These are phyloP conservation scores for Pyrrhoderma noxium DNA, from an alignment of 1,284 basidiomycete species.

Conservation along the genomic window DNA sequence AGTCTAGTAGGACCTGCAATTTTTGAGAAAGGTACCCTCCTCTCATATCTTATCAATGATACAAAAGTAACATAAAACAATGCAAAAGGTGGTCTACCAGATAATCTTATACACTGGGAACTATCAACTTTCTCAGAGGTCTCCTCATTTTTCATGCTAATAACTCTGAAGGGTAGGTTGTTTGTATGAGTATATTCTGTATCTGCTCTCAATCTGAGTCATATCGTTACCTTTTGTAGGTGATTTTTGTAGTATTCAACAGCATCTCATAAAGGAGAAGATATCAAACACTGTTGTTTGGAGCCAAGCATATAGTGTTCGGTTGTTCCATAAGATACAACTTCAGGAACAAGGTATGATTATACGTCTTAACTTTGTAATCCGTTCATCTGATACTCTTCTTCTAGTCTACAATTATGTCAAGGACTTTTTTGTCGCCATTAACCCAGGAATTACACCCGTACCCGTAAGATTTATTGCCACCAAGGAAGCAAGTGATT, in stretches of 20 bases:
- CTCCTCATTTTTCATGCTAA: conserved; percentile 15
- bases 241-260: too few relatives aligned
- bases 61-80: not conserved
- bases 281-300: not conserved
- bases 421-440: not conserved
- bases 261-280: conserved; percentile 3
- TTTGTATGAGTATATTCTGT: not conserved
- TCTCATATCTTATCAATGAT: not conserved
- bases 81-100: too few relatives aligned
- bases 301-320: conserved; percentile 12
- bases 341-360: conserved; percentile 14
- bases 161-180: conserved; percentile 15
- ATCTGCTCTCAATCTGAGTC: not conserved
- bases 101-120: conserved; percentile 10
- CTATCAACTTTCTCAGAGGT: conserved; percentile 12
- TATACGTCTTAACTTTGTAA: too few relatives aligned
- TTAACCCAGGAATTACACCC: conserved; percentile 13
- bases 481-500: conserved; percentile 15
- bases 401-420: not conserved
- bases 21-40: conserved; percentile 8
- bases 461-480: conserved; percentile 20
- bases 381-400: too few relatives aligned
- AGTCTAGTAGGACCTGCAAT: conserved; percentile 24
- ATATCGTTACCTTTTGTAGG: too few relatives aligned
- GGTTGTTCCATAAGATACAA: conserved; percentile 12